Evolutionary conservation across 495 filamentous ascomycete species (phyloP), one percentile per base, ranked within the genome.

Genomic region (Penicillium goetzii): DNA sequence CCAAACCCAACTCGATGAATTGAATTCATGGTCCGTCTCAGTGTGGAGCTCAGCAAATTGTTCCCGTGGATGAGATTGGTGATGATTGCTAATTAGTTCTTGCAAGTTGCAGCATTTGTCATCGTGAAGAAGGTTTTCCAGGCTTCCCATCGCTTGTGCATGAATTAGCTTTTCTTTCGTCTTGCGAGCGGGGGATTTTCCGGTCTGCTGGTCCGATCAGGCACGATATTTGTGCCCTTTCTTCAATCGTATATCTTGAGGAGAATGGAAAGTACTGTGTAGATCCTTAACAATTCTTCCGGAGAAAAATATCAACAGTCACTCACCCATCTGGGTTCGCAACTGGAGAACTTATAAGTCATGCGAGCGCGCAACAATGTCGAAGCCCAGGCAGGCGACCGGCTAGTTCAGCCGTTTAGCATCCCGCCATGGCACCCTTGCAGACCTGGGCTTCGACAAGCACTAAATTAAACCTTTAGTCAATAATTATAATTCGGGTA

Each of bases 41-140:
- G 70, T 67, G 12, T 71, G 67, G 5, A 68, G 69, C 8, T 25
- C 21, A 54, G 51, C 30, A 54, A 54, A 32, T 36, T 25, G 26
- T 14, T 33, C 26, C 51, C 51, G 36, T 38, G 17, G 57, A 38
- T 36, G 25, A 47, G 33, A 59, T 50, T 59, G 47, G 47, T 23
- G 47, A 11, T 19, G 19, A 19, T 28, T 11, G 45, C 11, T 19
- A 33, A 6, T 23, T 53, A n/a, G n/a, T n/a, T n/a, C n/a, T n/a
- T n/a, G n/a, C n/a, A n/a, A n/a, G 23, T 45, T 9, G 47, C 34
- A 50, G 41, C 12, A 3, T 32, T 49, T 49, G 7, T 19, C 7
- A 19, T 50, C 45, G 45, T 49, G 47, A 23, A 28, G 47, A 50
- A 50, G 47, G 45, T 26, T 50, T 50, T 17, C 47, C 11, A 19